These are phyloP conservation scores for Boletus huronensis DNA, from an alignment of 768 basidiomycete species.

Conservation along the genomic window DNA sequence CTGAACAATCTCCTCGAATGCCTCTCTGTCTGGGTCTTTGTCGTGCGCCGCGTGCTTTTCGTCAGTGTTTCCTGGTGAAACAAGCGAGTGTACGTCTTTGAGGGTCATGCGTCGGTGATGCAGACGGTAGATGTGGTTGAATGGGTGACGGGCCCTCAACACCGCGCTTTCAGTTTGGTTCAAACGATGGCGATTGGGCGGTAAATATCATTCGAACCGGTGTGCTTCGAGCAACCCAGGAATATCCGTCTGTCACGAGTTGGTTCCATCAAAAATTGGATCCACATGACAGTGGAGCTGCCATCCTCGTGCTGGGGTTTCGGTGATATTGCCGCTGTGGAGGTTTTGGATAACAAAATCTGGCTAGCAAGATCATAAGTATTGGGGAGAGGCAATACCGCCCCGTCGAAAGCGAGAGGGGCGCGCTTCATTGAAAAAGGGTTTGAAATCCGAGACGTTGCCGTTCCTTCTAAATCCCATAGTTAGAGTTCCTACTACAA, in stretches of 20 bases:
- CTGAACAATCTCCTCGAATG: conserved; percentile 17
- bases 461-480: too few relatives aligned
- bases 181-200: not conserved
- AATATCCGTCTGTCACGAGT: not conserved
- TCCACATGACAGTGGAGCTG: not conserved
- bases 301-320: not conserved
- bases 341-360: not conserved
- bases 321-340: not conserved
- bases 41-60: not conserved
- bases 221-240: not conserved
- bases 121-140: too few relatives aligned
- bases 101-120: not conserved
- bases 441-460: too few relatives aligned
- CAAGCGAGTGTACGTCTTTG: not conserved
- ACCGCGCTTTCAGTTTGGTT: not conserved
- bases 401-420: too few relatives aligned
- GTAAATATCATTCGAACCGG: not conserved
- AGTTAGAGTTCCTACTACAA: too few relatives aligned
- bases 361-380: not conserved
- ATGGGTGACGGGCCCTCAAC: not conserved
- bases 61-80: not conserved
- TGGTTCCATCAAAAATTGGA: not conserved
- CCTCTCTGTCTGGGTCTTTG: not conserved
- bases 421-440: too few relatives aligned
- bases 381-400: not conserved